These are phyloP conservation scores for Aspergillus niger DNA, from an alignment of 2,329 filamentous ascomycete species.

Conservation along the genomic window DNA sequence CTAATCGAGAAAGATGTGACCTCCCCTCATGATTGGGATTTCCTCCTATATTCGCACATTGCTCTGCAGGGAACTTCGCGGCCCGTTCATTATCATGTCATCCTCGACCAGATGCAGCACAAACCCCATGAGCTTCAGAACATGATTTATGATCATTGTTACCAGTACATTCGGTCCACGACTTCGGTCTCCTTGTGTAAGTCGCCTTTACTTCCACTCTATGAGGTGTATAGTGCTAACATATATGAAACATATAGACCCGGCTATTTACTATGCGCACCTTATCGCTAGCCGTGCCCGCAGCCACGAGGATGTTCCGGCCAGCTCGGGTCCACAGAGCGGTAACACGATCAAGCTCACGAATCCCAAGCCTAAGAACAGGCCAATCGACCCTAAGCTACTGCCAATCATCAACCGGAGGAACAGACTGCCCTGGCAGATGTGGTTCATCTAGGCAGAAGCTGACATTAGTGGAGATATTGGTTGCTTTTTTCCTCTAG, in stretches of 20 bases:
- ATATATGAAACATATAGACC: conserved; percentile 46
- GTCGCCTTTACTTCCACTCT: conserved; percentile 13
- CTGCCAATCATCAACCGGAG: conserved; percentile 35
- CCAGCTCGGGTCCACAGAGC: conserved; percentile 43
- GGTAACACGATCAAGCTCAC: conserved; percentile 40
- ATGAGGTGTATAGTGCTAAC: conserved; percentile 9
- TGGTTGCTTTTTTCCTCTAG: background rate
- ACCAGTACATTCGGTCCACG: conserved; percentile 88
- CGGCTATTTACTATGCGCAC: conserved; percentile 95
- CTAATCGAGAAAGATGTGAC: conserved; percentile 88
- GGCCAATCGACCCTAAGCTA: conserved; percentile 35
- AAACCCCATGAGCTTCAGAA: conserved; percentile 71
- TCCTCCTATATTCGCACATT: conserved; percentile 70
- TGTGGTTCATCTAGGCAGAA: conserved; percentile 44
- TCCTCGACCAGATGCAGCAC: conserved; percentile 76
- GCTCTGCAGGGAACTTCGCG: conserved; percentile 94
- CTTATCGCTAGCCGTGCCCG: conserved; percentile 79
- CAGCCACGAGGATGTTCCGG: conserved; percentile 64
- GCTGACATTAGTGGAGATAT: background rate
- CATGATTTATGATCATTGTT: conserved; percentile 93
- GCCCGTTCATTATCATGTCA: conserved; percentile 88
- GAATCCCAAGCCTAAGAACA: conserved; percentile 30
- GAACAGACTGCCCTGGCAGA: conserved; percentile 35
- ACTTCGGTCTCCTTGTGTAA: conserved; percentile 80
- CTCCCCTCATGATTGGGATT: conserved; percentile 87